phyloP scores from a whole-genome alignment of 371 early-diverging fungal genomes.

The Mucor irregularis region DNA sequence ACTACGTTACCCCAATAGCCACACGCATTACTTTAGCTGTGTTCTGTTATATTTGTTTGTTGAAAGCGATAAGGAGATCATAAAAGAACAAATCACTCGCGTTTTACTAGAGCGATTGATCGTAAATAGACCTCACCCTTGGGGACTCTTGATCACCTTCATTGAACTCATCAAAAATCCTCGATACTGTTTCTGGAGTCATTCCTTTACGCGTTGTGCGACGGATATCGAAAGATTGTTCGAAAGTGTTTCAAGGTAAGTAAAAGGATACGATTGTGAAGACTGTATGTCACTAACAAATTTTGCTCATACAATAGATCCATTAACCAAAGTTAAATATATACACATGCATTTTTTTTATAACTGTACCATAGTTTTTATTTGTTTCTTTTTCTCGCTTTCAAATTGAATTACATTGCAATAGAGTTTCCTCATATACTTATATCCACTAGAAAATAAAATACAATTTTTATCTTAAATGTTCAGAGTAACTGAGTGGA shows the following conservation, averaged over 20 bases:
- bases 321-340: neutral
- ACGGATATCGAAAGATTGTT: slow-evolving; percentile 74
- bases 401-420: no score
- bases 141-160: slow-evolving; percentile 95
- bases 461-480: no score
- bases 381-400: no score
- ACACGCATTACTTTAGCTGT: slow-evolving; percentile 91
- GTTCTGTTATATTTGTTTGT: slow-evolving; percentile 83
- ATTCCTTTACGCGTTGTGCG: slow-evolving; percentile 71
- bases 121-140: slow-evolving; percentile 97
- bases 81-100: slow-evolving; percentile 94
- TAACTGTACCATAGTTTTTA: no score
- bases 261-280: neutral
- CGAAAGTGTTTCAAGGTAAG: slow-evolving; percentile 68
- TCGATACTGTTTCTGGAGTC: slow-evolving; percentile 86
- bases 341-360: no score
- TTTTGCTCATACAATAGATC: neutral
- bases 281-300: neutral
- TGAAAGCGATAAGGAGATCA: slow-evolving; percentile 74
- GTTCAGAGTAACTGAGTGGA: no score
- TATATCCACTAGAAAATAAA: no score
- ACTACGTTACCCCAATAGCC: slow-evolving; percentile 94
- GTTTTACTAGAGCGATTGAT: slow-evolving; percentile 94
- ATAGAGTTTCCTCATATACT: no score
- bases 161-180: slow-evolving; percentile 96